Evolutionary conservation across 116 monocot genomes (phyloP).

Genomic region (Trichopus zeylanicus): DNA sequence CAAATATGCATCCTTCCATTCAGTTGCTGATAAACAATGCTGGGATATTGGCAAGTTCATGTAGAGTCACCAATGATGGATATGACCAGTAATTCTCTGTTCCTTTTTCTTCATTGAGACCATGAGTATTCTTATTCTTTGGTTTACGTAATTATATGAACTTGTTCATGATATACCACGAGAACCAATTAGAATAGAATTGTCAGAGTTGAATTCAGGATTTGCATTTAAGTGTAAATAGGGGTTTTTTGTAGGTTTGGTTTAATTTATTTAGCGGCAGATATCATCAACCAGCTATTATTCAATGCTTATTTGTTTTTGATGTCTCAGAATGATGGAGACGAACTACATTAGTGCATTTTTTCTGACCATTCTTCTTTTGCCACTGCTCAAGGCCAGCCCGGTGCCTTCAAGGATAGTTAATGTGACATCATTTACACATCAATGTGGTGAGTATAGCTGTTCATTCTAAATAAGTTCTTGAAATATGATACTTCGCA

Average conservation of each 20-base stretch:
- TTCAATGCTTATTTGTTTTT: not conserved
- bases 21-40: conserved; percentile 96
- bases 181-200: no score
- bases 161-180: no score
- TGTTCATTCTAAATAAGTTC: not conserved
- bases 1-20: conserved; percentile 52
- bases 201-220: no score
- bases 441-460: conserved; percentile 62
- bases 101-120: no score
- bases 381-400: conserved; percentile 78
- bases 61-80: conserved; percentile 62
- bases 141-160: no score
- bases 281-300: no score
- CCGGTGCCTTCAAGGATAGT: conserved; percentile 66
- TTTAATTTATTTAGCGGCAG: no score
- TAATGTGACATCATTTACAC: conserved; percentile 92
- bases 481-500: not conserved
- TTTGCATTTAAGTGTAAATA: no score
- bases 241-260: no score
- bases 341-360: conserved; percentile 82
- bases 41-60: conserved; percentile 66
- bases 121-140: no score
- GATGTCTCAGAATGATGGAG: conserved; percentile 64
- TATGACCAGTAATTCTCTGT: conserved; percentile 68
- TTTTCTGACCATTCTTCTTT: conserved; percentile 62